phyloP scores from a whole-genome alignment of 306 rosid species.

The Cucumis hystrix region DNA sequence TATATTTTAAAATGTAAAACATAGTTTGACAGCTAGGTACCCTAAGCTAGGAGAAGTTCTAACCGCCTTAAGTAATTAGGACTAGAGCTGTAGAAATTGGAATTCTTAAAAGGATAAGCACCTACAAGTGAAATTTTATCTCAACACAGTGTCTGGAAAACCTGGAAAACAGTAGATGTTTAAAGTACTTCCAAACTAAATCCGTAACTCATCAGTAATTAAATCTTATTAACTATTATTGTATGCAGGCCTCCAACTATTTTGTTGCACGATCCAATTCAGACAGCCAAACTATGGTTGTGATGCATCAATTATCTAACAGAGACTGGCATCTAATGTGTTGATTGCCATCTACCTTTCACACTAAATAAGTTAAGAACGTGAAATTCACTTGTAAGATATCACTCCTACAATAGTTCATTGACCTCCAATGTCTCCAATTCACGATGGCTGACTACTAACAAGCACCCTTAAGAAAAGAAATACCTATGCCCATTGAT shows the following conservation, averaged over 20 bases:
- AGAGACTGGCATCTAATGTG: not conserved
- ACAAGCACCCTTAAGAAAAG: not conserved
- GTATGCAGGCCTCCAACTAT: not conserved
- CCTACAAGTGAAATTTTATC: not conserved
- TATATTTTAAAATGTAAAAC: not conserved
- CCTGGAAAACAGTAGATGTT: not conserved
- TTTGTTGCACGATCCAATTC: not conserved
- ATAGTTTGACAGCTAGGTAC: not conserved
- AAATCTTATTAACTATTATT: not conserved
- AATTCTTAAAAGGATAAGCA: not conserved
- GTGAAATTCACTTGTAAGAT: not conserved
- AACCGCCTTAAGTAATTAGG: not conserved
- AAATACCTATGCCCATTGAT: not conserved
- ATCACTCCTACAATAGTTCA: not conserved
- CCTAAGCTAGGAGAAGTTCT: not conserved
- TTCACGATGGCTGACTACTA: not conserved
- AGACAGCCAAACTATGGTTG: not conserved
- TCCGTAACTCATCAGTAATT: not conserved
- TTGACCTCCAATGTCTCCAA: not conserved
- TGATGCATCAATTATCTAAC: not conserved
- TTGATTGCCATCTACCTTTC: not conserved
- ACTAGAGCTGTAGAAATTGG: not conserved
- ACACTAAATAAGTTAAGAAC: not conserved
- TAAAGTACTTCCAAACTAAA: not conserved
- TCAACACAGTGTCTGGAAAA: not conserved